Percentiles rank a stretch among this genome's conserved stretches.
Evolutionary conservation across 805 yeast species (phyloP).

Genomic region (Metschnikowia lachancei): DNA sequence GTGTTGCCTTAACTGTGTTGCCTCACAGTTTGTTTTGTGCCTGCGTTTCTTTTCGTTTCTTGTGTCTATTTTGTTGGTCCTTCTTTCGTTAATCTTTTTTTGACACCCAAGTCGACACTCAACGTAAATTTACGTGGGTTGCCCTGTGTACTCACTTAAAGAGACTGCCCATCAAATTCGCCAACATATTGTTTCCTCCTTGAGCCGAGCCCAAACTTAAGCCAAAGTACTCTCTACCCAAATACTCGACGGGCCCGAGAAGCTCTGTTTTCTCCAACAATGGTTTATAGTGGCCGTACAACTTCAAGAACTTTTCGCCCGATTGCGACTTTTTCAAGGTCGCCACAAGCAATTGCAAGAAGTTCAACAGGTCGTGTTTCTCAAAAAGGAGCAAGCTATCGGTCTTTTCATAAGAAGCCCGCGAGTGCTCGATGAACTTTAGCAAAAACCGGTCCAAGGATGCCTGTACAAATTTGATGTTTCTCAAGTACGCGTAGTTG

Average conservation of each 20-base stretch:
- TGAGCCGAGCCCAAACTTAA: slow-evolving; percentile 44
- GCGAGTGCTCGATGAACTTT: slow-evolving; percentile 24
- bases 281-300: slow-evolving; percentile 49
- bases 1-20: no score
- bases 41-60: no score
- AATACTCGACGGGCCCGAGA: slow-evolving; percentile 45
- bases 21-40: no score
- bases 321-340: slow-evolving; percentile 53
- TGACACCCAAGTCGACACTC: background rate
- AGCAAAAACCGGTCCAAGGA: slow-evolving; percentile 26
- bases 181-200: slow-evolving; percentile 43
- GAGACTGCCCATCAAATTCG: slow-evolving; percentile 63
- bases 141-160: slow-evolving; percentile 26
- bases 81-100: no score
- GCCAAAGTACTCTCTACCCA: slow-evolving; percentile 64
- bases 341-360: slow-evolving; percentile 62
- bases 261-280: slow-evolving; percentile 36
- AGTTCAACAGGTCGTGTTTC: slow-evolving; percentile 52
- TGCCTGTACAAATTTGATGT: slow-evolving; percentile 56
- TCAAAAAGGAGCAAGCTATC: slow-evolving; percentile 25
- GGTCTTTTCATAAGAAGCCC: slow-evolving; percentile 10
- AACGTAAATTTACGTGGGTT: no score
- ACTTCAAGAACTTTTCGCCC: slow-evolving; percentile 51
- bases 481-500: slow-evolving; percentile 68
- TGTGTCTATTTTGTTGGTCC: no score